phyloP scores from a whole-genome alignment of 805 yeast species.

The Tanozyma kutaoensis region DNA sequence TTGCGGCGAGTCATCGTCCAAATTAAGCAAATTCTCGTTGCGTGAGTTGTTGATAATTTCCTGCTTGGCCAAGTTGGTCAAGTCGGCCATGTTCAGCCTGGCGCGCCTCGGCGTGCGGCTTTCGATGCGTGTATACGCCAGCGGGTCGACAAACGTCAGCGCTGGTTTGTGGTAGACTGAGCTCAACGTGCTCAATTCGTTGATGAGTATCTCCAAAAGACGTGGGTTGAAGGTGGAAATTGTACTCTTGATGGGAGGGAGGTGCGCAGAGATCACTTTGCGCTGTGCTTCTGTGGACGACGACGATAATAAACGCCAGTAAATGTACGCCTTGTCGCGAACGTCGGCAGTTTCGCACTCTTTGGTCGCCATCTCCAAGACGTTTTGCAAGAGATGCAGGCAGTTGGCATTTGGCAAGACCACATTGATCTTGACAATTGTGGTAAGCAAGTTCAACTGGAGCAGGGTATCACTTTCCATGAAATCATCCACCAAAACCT shows the following conservation, averaged over 20 bases:
- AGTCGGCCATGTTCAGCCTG: constrained; percentile 53
- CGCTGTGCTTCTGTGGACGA: constrained; percentile 28
- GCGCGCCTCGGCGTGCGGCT: constrained; percentile 2
- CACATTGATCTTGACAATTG: constrained; percentile 45
- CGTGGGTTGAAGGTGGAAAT: constrained; percentile 59
- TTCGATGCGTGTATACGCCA: constrained; percentile 6
- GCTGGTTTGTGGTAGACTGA: constrained; percentile 86
- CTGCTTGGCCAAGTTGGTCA: constrained; percentile 61
- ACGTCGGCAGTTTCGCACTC: constrained; percentile 63
- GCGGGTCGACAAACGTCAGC: constrained; percentile 38
- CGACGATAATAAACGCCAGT: constrained; percentile 63
- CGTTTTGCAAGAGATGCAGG: constrained; percentile 37
- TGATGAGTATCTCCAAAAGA: constrained; percentile 51
- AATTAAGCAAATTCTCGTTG: constrained; percentile 74
- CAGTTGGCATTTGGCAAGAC: constrained; percentile 9
- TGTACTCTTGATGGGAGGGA: constrained; percentile 64
- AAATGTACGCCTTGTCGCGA: constrained; percentile 66
- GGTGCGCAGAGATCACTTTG: constrained; percentile 41
- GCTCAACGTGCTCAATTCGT: constrained; percentile 74
- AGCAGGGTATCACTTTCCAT: constrained; percentile 45
- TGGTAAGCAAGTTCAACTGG: constrained; percentile 46
- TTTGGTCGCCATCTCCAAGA: constrained; percentile 50
- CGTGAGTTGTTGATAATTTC: constrained; percentile 55
- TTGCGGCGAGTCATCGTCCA: constrained; percentile 47
- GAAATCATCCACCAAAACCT: constrained; percentile 35